These are phyloP conservation scores for Colletotrichum lentis DNA, from an alignment of 2,329 filamentous ascomycete genomes.

Conservation along the genomic window DNA sequence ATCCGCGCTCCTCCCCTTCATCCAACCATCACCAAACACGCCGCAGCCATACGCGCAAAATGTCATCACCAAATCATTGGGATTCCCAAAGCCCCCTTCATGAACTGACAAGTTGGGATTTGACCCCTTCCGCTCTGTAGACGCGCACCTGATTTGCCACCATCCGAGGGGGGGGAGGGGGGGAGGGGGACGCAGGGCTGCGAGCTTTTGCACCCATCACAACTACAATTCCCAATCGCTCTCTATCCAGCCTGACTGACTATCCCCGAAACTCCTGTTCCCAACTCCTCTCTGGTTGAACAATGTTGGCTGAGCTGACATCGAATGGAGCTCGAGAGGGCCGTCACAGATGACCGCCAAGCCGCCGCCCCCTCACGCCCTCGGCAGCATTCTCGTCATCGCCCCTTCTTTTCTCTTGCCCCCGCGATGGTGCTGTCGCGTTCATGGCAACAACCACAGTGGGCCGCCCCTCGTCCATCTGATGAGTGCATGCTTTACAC, in stretches of 20 bases:
- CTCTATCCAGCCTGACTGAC: neutral
- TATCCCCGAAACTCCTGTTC: neutral
- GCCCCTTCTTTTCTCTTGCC: neutral
- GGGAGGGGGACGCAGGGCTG: neutral
- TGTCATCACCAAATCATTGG: neutral
- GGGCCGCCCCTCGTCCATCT: neutral
- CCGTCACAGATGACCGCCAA: neutral
- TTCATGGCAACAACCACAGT: neutral
- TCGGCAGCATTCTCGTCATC: neutral
- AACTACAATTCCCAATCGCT: neutral
- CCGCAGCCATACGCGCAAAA: neutral
- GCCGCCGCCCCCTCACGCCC: neutral
- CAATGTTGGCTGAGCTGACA: neutral
- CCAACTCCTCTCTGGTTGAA: neutral
- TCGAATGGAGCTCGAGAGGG: neutral
- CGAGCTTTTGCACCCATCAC: neutral
- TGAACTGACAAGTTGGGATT: too few relatives aligned
- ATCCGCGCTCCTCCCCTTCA: neutral
- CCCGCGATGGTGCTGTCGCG: neutral
- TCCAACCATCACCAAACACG: neutral
- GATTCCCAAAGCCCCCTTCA: neutral
- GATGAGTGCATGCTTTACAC: slow-evolving; percentile 11
- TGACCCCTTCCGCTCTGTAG: neutral
- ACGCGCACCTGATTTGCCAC: neutral
- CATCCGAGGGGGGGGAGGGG: neutral